A percentile compares a stretch with the other conserved stretches of the same genome.
Evolutionary conservation across 805 yeast genomes (phyloP).

Genomic region (Helenozyma baotianmanensis): DNA sequence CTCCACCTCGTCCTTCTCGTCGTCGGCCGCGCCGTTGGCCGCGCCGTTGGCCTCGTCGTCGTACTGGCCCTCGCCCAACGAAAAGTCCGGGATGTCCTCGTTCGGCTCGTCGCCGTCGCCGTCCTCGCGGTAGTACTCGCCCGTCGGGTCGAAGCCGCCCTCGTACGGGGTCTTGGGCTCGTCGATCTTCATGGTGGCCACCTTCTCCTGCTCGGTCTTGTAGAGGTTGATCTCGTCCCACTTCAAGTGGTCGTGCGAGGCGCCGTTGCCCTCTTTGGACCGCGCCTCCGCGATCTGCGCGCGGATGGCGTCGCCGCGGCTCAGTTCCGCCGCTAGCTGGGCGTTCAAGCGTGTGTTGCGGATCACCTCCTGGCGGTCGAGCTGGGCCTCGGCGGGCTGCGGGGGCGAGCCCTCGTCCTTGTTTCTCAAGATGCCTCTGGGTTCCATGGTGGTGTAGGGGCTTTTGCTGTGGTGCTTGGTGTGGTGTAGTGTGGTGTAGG

Average conservation of each 20-base stretch:
- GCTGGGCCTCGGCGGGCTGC: conserved; percentile 14
- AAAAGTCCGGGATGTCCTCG: conserved; percentile 45
- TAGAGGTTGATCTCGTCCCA: conserved; percentile 85
- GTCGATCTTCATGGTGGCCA: conserved; percentile 76
- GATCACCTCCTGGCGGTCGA: conserved; percentile 68
- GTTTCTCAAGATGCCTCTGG: conserved; percentile 51
- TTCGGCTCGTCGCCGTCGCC: conserved; percentile 45
- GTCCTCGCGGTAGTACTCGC: conserved; percentile 73
- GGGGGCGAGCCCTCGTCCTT: conserved; percentile 26
- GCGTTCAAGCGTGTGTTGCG: conserved; percentile 78
- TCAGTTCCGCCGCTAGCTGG: conserved; percentile 32
- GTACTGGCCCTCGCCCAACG: conserved; percentile 54
- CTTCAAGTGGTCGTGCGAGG: conserved; percentile 44
- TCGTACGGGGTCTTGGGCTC: conserved; percentile 96
- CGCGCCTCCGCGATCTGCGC: conserved; percentile 40
- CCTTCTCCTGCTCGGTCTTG: conserved; percentile 66
- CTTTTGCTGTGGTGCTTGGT: too few relatives aligned
- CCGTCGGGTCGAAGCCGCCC: conserved; percentile 79
- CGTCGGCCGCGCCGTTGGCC: conserved; percentile 21
- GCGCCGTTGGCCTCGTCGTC: conserved; percentile 39
- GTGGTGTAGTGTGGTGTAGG: too few relatives aligned
- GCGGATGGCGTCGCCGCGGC: conserved; percentile 44
- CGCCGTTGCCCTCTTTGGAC: conserved; percentile 13
- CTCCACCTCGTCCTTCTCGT: conserved; percentile 26
- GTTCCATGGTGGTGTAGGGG: conserved; percentile 15